phyloP scores from a whole-genome alignment of 2,329 filamentous ascomycete genomes.

The Clarireedia hainanense region DNA sequence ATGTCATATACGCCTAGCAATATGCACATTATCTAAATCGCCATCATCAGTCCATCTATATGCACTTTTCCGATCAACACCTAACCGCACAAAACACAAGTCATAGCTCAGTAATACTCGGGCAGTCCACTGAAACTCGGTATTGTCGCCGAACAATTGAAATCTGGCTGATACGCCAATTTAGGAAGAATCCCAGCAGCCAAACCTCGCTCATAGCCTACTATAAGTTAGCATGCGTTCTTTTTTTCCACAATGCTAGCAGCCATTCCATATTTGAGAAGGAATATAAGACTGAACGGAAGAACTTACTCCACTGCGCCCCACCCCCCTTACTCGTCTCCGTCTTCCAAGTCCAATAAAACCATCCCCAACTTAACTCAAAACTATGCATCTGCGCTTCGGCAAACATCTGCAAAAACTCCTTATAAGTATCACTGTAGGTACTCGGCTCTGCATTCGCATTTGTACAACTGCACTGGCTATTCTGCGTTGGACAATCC shows the following conservation, averaged over 20 bases:
- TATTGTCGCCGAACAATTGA: conserved; percentile 52
- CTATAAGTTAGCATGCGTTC: background rate
- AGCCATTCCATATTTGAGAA: conserved; percentile 47
- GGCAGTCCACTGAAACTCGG: conserved; percentile 46
- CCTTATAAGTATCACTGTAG: conserved; percentile 71
- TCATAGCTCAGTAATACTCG: conserved; percentile 39
- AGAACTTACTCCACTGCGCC: conserved; percentile 66
- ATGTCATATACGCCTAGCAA: background rate
- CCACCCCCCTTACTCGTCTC: conserved; percentile 48
- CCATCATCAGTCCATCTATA: background rate
- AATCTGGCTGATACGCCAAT: conserved; percentile 63
- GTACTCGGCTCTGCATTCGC: conserved; percentile 66
- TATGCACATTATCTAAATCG: background rate
- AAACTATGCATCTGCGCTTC: conserved; percentile 95
- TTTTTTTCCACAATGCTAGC: conserved; percentile 31
- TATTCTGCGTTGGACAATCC: conserved; percentile 63
- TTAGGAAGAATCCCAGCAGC: conserved; percentile 63
- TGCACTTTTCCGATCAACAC: background rate
- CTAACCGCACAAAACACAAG: background rate
- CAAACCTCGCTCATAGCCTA: conserved; percentile 7
- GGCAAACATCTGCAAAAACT: conserved; percentile 82
- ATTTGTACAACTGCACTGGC: conserved; percentile 60
- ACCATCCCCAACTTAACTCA: conserved; percentile 93
- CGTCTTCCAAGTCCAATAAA: conserved; percentile 98
- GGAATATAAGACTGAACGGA: conserved; percentile 43